Evolutionary conservation across 345 rosid species (phyloP).

Genomic region (Pseudoturritis turrita): DNA sequence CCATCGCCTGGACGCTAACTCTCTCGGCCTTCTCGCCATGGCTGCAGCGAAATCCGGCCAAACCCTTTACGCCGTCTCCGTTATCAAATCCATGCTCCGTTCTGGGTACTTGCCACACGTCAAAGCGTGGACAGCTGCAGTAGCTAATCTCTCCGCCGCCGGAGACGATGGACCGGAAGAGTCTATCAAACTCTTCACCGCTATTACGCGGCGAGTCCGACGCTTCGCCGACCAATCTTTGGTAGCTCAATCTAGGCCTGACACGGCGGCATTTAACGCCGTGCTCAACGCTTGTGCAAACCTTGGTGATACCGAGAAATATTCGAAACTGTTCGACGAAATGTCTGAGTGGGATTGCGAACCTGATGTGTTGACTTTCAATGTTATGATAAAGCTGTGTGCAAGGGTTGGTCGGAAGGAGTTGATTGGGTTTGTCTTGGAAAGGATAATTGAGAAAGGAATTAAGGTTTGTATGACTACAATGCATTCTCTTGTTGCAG

Average conservation of each 20-base stretch:
- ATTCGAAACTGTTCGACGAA: conserved; percentile 59
- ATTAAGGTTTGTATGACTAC: conserved; percentile 71
- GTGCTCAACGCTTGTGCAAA: conserved; percentile 87
- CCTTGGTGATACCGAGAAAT: conserved; percentile 55
- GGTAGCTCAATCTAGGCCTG: conserved; percentile 63
- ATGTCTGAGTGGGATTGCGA: conserved; percentile 58
- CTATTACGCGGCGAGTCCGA: conserved; percentile 48
- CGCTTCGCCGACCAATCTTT: conserved; percentile 43
- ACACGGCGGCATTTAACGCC: conserved; percentile 76
- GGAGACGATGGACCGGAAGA: conserved; percentile 63
- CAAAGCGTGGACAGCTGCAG: conserved; percentile 86
- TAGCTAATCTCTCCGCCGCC: conserved; percentile 61
- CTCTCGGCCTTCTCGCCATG: conserved; percentile 86
- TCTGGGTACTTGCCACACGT: conserved; percentile 90
- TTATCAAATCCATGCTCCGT: conserved; percentile 85
- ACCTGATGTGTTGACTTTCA: conserved; percentile 75
- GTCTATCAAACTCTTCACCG: conserved; percentile 54
- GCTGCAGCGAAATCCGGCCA: conserved; percentile 76
- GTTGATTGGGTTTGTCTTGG: conserved; percentile 72
- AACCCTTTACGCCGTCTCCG: conserved; percentile 60
- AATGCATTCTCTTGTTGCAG: conserved; percentile 79
- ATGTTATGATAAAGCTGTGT: conserved; percentile 81
- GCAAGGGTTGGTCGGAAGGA: conserved; percentile 66
- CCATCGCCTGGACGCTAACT: conserved; percentile 86
- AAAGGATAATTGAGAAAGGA: conserved; percentile 53